A percentile compares a stretch with the other conserved stretches of the same genome.
phyloP scores from a whole-genome alignment of 108 stramenopile genomes.

The Conticribra guillardii region DNA sequence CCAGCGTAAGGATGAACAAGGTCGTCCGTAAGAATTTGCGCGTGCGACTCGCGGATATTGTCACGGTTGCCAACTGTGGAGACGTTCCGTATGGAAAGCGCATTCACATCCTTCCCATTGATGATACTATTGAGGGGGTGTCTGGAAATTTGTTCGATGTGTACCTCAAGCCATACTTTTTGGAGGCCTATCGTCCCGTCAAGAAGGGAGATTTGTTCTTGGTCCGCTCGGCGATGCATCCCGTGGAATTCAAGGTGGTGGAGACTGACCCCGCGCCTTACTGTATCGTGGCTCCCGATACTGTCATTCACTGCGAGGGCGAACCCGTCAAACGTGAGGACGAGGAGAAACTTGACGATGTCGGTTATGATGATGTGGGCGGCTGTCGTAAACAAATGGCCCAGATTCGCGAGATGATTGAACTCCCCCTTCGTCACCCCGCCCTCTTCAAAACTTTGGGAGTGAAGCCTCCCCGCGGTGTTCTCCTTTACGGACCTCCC shows the following conservation, averaged over 20 bases:
- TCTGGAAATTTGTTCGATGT: slow-evolving; percentile 99
- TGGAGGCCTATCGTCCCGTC: slow-evolving; percentile 99
- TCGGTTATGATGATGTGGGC: slow-evolving; percentile 99
- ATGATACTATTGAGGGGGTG: slow-evolving; percentile 99
- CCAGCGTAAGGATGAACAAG: slow-evolving; percentile 99
- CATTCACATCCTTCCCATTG: slow-evolving; percentile 97
- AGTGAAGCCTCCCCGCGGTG: slow-evolving; percentile 99
- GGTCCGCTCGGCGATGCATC: slow-evolving; percentile 98
- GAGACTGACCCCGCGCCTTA: slow-evolving; percentile 98
- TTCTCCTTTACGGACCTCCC: slow-evolving; percentile 99
- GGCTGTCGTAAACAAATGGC: slow-evolving; percentile 98
- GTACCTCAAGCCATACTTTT: slow-evolving; percentile 99
- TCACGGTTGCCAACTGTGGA: slow-evolving; percentile 93
- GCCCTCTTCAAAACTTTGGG: slow-evolving; percentile 99
- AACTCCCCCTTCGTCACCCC: slow-evolving; percentile 98
- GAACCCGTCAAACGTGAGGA: slow-evolving; percentile 99
- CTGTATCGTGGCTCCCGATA: slow-evolving; percentile 99
- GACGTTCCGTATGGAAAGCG: slow-evolving; percentile 99
- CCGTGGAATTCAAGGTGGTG: slow-evolving; percentile 99
- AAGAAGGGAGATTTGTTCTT: slow-evolving; percentile 99
- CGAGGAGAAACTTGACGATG: slow-evolving; percentile 97
- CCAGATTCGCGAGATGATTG: slow-evolving; percentile 99
- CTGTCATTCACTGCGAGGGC: slow-evolving; percentile 99
- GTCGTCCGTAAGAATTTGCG: slow-evolving; percentile 99
- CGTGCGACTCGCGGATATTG: slow-evolving; percentile 95